Percentiles rank a stretch among this genome's conserved stretches.
Evolutionary conservation across 257 asterid genomes (phyloP).

Genomic region (Ocimum tenuiflorum): DNA sequence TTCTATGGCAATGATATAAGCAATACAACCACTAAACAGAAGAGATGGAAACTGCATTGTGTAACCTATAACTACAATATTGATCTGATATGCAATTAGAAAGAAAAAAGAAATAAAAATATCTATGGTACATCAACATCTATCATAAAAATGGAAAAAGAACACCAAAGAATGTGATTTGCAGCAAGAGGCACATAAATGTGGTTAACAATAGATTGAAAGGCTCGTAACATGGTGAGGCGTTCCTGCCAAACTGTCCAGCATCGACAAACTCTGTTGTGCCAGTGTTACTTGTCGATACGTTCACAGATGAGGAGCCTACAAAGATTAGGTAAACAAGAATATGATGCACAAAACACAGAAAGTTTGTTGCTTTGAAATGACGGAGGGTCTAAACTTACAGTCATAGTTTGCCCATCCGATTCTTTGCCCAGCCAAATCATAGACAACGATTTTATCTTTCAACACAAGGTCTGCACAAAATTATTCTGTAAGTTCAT

Average conservation of each 20-base stretch:
- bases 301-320: constrained; percentile 75
- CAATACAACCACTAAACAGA: neutral
- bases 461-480: constrained; percentile 79
- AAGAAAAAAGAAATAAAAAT: neutral
- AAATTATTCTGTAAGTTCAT: neutral
- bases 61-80: constrained; percentile 23
- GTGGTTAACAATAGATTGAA: constrained; percentile 16
- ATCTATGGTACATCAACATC: neutral
- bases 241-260: constrained; percentile 39
- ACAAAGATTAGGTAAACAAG: neutral
- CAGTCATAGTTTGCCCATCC: constrained; percentile 95
- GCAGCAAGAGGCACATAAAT: constrained; percentile 34
- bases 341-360: neutral
- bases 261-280: constrained; percentile 65
- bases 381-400: constrained; percentile 37
- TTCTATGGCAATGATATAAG: neutral
- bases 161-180: constrained; percentile 30
- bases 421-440: constrained; percentile 64
- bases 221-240: constrained; percentile 21
- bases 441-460: constrained; percentile 84
- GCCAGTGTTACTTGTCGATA: constrained; percentile 57
- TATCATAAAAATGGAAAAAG: constrained; percentile 37
- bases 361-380: neutral
- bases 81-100: neutral
- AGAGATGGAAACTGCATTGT: constrained; percentile 13